A percentile compares a stretch with the other conserved stretches of the same genome.
phyloP scores from a whole-genome alignment of 805 yeast genomes.

The Ogataea naganishii region DNA sequence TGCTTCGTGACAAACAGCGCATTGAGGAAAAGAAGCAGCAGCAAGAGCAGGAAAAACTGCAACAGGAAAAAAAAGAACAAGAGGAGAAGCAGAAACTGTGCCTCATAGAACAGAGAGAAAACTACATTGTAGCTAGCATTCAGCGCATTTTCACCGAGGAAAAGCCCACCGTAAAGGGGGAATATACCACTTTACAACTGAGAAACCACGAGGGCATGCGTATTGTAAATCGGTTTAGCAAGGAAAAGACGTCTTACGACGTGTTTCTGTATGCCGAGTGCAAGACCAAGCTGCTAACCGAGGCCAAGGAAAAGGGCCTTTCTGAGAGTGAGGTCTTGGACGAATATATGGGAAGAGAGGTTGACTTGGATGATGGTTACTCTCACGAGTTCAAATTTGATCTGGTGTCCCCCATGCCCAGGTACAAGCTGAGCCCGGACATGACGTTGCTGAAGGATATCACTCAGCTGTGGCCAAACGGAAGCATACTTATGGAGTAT shows the following conservation, averaged over 20 bases:
- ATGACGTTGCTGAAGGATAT: conserved; percentile 13
- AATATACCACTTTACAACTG: conserved; percentile 38
- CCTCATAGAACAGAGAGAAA: conserved; percentile 11
- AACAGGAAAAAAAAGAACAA: conserved; percentile 9
- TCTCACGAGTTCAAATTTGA: conserved; percentile 22
- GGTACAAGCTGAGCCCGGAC: conserved; percentile 19
- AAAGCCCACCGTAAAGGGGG: conserved; percentile 17
- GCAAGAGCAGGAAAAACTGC: conserved; percentile 16
- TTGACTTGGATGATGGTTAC: conserved; percentile 7
- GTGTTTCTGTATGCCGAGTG: conserved; percentile 43
- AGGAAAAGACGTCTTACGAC: conserved; percentile 32
- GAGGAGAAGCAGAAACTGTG: conserved; percentile 9
- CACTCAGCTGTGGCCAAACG: conserved; percentile 29
- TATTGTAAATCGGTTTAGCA: conserved; percentile 33
- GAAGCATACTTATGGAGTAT: conserved; percentile 24
- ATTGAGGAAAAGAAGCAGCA: conserved; percentile 31
- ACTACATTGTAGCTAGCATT: conserved; percentile 12
- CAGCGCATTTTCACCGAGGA: conserved; percentile 3
- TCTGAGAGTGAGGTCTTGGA: conserved; percentile 9
- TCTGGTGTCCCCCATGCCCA: conserved; percentile 27
- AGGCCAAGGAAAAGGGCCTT: conserved; percentile 4
- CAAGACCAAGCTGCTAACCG: conserved; percentile 16
- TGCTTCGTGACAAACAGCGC: conserved; percentile 47
- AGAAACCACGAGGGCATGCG: conserved; percentile 47
- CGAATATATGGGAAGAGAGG: conserved; percentile 2